Evolutionary conservation across 1,284 basidiomycete genomes (phyloP), one percentile per base, ranked within the genome.

Genomic region (Rhodotorula sp.): DNA sequence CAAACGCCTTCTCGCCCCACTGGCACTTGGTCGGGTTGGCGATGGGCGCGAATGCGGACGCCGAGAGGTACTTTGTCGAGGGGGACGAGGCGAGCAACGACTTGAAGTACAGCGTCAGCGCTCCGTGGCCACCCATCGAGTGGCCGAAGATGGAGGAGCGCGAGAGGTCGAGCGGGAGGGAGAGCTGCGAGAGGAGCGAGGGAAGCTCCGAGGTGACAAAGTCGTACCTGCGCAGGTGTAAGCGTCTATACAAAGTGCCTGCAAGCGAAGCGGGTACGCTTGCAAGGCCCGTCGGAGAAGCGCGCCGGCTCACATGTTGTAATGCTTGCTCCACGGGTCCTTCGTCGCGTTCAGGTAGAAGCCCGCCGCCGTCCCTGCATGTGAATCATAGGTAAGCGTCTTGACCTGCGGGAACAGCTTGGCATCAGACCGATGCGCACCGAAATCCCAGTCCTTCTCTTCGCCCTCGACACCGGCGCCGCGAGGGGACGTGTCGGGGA

Each of bases 401-500:
- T n/a, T 59, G 39, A 8, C 29, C 22, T 29, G 13, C 29, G 17
- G 13, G 25, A 36, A 21, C 17, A 10, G 46, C 21, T 21, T 17
- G 3, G 17, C 17, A 9, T 19, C 17, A 15, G 32, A 22, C 8
- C 29, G 41, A 29, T n/a, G n/a, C 65, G 27, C 22, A 62, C 82
- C 81, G 66, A 83, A 83, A 80, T 97, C 91, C 92, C 92, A 97
- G 80, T 89, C 88, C 72, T 87, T 87, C 60, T 92, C 88, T 83
- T 99, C 84, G 51, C 91, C 93, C 66, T 90, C 87, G 69, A 94
- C 86, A n/a, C 89, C 89, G 3, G 96, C 95, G 1, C 94, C 94
- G 44, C 96, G 87, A 4, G 97, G 97, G 53, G 91, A 93, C 0
- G 97, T 99, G 81, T 99, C 97, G 0, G 97, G 94, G 81, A 97